These are phyloP conservation scores for Agaricus subrufescens DNA, from an alignment of 768 basidiomycete genomes.

Conservation along the genomic window DNA sequence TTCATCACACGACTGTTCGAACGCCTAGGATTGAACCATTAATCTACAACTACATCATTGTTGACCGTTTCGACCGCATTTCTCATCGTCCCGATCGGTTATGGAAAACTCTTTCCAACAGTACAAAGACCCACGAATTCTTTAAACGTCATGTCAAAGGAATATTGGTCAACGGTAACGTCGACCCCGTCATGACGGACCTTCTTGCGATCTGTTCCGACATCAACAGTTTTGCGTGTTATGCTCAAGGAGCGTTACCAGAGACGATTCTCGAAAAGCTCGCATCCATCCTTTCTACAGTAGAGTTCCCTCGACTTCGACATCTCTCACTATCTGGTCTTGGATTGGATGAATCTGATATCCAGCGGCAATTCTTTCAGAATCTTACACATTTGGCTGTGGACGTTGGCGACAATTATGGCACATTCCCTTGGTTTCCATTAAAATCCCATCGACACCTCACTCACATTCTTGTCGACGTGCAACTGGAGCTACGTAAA, in stretches of 20 bases:
- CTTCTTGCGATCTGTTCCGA: not conserved
- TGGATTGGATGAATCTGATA: not conserved
- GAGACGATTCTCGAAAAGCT: slow-evolving; percentile 2
- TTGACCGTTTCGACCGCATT: not conserved
- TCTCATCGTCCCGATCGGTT: slow-evolving; percentile 2
- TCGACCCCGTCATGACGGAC: slow-evolving; percentile 2
- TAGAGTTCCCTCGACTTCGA: slow-evolving; percentile 1
- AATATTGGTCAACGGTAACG: slow-evolving; percentile 1
- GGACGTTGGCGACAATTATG: not conserved
- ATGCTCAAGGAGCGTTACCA: not conserved
- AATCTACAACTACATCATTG: not conserved
- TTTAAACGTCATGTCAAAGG: not conserved
- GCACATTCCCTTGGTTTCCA: not conserved
- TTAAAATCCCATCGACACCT: not conserved
- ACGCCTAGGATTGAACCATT: slow-evolving; percentile 2
- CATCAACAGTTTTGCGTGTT: slow-evolving; percentile 1
- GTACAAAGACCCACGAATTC: slow-evolving; percentile 1
- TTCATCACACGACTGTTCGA: not conserved
- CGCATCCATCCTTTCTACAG: not conserved
- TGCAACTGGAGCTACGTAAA: not conserved
- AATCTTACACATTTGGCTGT: not conserved
- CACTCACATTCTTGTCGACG: slow-evolving; percentile 3
- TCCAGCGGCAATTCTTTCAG: not conserved
- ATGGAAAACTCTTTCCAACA: slow-evolving; percentile 2
- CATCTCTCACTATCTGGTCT: not conserved